phyloP scores from a whole-genome alignment of 495 filamentous ascomycete genomes.

The Aspergillus baeticus region DNA sequence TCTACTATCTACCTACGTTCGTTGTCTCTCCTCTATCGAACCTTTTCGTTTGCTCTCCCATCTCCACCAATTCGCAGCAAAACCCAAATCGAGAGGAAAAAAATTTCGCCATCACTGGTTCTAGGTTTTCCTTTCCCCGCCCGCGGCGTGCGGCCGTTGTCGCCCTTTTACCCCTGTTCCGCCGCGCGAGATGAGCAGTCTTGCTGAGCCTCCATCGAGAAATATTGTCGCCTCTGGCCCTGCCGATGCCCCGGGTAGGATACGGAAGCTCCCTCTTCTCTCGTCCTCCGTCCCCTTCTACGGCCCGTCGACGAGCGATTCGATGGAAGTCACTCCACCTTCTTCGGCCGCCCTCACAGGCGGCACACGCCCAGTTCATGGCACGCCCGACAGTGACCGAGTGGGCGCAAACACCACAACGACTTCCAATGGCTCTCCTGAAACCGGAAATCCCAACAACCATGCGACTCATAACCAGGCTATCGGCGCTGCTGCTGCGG shows the following conservation, averaged over 20 bases:
- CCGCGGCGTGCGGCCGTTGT: slow-evolving; percentile 22
- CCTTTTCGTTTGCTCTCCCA: slow-evolving; percentile 11
- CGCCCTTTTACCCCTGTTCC: slow-evolving; percentile 18
- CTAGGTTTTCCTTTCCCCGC: slow-evolving; percentile 12
- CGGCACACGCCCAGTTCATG: slow-evolving; percentile 37
- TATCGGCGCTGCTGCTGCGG: slow-evolving; percentile 71
- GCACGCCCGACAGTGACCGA: slow-evolving; percentile 49
- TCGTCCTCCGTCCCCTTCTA: slow-evolving; percentile 40
- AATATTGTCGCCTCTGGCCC: slow-evolving; percentile 34
- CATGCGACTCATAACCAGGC: slow-evolving; percentile 43
- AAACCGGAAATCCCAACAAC: slow-evolving; percentile 33
- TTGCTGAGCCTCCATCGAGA: slow-evolving; percentile 44
- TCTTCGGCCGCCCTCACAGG: slow-evolving; percentile 36
- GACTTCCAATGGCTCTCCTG: slow-evolving; percentile 43
- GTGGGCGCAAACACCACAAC: slow-evolving; percentile 33
- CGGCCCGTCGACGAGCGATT: slow-evolving; percentile 34
- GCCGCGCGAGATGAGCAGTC: slow-evolving; percentile 42
- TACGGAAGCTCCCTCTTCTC: slow-evolving; percentile 48
- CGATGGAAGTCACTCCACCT: slow-evolving; percentile 53
- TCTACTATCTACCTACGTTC: no score
- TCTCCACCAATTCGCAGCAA: neutral
- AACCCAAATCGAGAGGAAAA: neutral
- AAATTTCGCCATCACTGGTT: slow-evolving; percentile 11
- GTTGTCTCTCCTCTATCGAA: slow-evolving; percentile 24
- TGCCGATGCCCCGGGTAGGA: slow-evolving; percentile 38